Evolutionary conservation across 257 asterid species (phyloP), one percentile per base, ranked within the genome.

Genomic region (Fraxinus anomala): DNA sequence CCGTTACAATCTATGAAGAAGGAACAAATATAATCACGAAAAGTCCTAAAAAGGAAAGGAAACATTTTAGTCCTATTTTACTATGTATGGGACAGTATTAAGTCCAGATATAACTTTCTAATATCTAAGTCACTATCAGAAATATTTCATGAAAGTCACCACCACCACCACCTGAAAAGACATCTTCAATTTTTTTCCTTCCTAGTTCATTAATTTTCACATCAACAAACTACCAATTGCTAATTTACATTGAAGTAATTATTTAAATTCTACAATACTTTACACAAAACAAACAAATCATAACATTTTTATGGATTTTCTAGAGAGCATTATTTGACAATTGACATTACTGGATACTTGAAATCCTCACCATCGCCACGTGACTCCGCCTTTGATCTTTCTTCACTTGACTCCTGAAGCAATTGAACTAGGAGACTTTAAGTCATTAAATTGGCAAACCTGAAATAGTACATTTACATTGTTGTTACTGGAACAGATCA

Each of bases 291-390:
- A 42, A 70, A 36, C 66, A 59, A 33, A 79, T n/a, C 56, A 77
- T 30, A 74, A 42, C 56, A 17, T 73, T 77, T 47, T 39, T 37
- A 70, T 51, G 14, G 8, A 68, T 40, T 69, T 71, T 74, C 75
- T 83, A 63, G 72, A 79, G 77, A 77, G 71, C 34, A 70, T 72
- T 70, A 19, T 37, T 33, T 36, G 79, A 79, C 78, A 16, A 31
- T 33, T 36, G 77, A 79, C 76, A 79, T 80, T 40, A 68, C 76
- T 69, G 69, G 59, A 77, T 76, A 76, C 79, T 77, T 69, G 59
- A 54, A 79, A 67, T 82, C 85, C 91, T 87, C 88, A 88, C 93
- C 94, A 68, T 78, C 77, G 68, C 42, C 56, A 26, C 68, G 79
- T 37, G 85, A 54, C 72, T 76, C 84, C 82, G 80, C 86, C 75